These are phyloP conservation scores for Colletotrichum cereale DNA, from an alignment of 2,329 filamentous ascomycete genomes.

Conservation along the genomic window DNA sequence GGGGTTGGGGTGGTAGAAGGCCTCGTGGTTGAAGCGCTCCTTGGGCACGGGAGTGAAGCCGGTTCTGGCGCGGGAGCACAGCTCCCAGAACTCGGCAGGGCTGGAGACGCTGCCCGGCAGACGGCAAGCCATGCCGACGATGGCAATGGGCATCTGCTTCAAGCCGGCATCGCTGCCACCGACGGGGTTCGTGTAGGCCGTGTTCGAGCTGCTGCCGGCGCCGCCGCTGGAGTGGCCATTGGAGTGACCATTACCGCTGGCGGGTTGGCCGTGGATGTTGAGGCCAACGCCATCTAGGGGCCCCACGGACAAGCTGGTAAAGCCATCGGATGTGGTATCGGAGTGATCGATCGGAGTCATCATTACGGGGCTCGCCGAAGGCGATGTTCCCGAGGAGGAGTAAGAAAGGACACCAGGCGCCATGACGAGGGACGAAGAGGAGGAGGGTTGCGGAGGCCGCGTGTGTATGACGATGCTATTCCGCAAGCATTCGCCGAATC, in stretches of 20 bases:
- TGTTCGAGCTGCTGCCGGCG: slow-evolving; percentile 25
- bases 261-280: slow-evolving; percentile 33
- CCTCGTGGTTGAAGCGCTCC: slow-evolving; percentile 60
- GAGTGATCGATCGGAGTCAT: slow-evolving; percentile 41
- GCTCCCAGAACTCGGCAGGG: slow-evolving; percentile 59
- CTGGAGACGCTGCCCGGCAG: slow-evolving; percentile 58
- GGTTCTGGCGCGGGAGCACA: slow-evolving; percentile 55
- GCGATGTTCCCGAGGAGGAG: slow-evolving; percentile 41
- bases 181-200: slow-evolving; percentile 31
- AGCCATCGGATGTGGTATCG: slow-evolving; percentile 40
- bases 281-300: slow-evolving; percentile 38
- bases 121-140: slow-evolving; percentile 62
- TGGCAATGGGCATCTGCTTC: slow-evolving; percentile 57
- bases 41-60: slow-evolving; percentile 58
- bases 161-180: slow-evolving; percentile 39
- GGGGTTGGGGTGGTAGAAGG: slow-evolving; percentile 57
- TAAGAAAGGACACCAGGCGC: slow-evolving; percentile 40
- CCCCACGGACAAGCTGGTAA: slow-evolving; percentile 39
- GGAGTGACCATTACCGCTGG: slow-evolving; percentile 40
- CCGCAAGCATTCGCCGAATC: slow-evolving; percentile 36
- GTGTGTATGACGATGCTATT: slow-evolving; percentile 23
- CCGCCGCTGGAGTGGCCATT: slow-evolving; percentile 41
- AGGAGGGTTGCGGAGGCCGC: slow-evolving; percentile 36
- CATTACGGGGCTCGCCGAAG: slow-evolving; percentile 41
- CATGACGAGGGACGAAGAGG: slow-evolving; percentile 35